Base-by-base conservation (phyloP, 768 basidiomycete genomes). In the Neoboletus brunneissimus region DNA sequence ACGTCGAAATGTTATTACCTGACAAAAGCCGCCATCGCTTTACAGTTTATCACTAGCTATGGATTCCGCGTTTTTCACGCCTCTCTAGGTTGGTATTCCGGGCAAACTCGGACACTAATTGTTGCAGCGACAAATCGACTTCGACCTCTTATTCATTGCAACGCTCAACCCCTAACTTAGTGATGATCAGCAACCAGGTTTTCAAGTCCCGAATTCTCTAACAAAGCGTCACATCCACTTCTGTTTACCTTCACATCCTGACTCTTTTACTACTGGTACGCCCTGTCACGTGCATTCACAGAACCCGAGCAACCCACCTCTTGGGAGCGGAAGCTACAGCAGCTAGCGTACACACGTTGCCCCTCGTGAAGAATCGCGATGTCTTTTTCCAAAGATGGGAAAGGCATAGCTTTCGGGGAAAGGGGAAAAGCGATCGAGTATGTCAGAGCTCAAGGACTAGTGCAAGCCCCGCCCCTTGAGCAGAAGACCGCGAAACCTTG, bases 391-490 rank as follows among this genome's bases (percentile, higher is more conserved):
- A 8, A 53, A 42, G 37, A 44, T 12, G 38, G 23, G 47, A 10
- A 38, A 44, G 27, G 23, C 34, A 23, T 45, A 18, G 43, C 13
- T 54, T 46, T 25, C 49, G n/a, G 49, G 48, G 52, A 44, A 38
- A 49, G 50, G 46, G 49, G 46, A 48, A 43, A 45, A 38, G 44
- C 41, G 16, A n/a, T n/a, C n/a, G n/a, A n/a, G n/a, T n/a, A n/a
- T n/a, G n/a, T n/a, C n/a, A 37, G 25, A 38, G 11, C 43, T 58
- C 47, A 32, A 27, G 25, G 29, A 9, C 47, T 58, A 29, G 51
- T 50, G n/a, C 35, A 50, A 20, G 59, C n/a, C 50, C 61, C n/a
- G 51, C 57, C 6, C 68, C 66, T 38, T 75, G 73, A 74, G 58
- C 71, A 13, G 44, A 60, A 22, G 69, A 64, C 3, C 68, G 66